Conservation (phyloP, 2,329 filamentous ascomycete genomes). For the Paradendryphiella salina region DNA sequence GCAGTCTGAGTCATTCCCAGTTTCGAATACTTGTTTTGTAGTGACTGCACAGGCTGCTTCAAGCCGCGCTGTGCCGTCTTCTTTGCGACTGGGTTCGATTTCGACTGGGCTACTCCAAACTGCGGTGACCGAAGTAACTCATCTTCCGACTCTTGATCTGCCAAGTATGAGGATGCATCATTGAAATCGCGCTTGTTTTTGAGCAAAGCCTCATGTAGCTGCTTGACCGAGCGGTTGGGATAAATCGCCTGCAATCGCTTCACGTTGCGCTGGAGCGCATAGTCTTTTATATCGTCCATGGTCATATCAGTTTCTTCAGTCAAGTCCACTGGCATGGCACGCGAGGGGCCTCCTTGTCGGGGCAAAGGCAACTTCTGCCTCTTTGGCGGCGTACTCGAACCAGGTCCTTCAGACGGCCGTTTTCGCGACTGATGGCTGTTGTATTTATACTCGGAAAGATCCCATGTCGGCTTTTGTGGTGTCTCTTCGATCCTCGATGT, state of each 20-base stretch:
- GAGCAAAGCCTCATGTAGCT: conserved; percentile 56
- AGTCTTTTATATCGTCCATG: conserved; percentile 50
- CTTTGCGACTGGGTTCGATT: conserved; percentile 42
- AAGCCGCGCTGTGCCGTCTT: conserved; percentile 59
- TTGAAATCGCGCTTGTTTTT: conserved; percentile 58
- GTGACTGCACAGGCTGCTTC: conserved; percentile 57
- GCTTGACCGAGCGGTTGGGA: conserved; percentile 51
- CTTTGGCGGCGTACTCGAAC: conserved; percentile 29
- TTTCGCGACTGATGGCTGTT: conserved; percentile 30
- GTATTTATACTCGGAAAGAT: conserved; percentile 35
- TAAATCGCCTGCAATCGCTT: conserved; percentile 56
- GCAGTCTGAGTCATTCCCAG: conserved; percentile 23
- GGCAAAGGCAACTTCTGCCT: conserved; percentile 25
- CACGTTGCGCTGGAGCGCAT: conserved; percentile 55
- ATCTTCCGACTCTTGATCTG: conserved; percentile 38
- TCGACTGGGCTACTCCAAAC: conserved; percentile 28
- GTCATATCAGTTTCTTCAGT: conserved; percentile 23
- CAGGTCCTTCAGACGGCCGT: conserved; percentile 28
- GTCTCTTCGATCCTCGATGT: conserved; percentile 40
- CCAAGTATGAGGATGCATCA: conserved; percentile 50
- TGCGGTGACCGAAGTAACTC: conserved; percentile 37
- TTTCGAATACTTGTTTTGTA: conserved; percentile 59
- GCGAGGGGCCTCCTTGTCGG: conserved; percentile 39
- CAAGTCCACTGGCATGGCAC: conserved; percentile 41
- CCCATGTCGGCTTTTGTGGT: conserved; percentile 37